Evolutionary conservation across 441 rosid species (phyloP), one percentile per base, ranked within the genome.

Genomic region (Mallotus japonicus): DNA sequence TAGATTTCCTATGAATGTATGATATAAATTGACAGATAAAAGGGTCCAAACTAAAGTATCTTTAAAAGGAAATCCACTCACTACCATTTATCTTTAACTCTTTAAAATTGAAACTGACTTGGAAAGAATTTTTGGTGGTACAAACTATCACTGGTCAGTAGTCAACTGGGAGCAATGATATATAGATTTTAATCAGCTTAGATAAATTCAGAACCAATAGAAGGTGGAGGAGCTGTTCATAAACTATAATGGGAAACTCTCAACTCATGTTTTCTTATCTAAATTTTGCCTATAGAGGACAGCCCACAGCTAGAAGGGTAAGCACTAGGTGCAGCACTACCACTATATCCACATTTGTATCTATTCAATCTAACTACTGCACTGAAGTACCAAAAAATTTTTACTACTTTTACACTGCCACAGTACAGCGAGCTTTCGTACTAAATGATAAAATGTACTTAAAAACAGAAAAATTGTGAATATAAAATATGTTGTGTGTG

Each of bases 171-270:
- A n/a, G 44, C 19, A 54, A 65, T 19, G 71, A 67, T 13, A 65
- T 16, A 77, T 16, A 64, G 60, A 17, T n/a, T 59, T n/a, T 16
- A 19, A 44, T 57, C 46, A 70, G 63, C 28, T 44, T 47, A 11
- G 53, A 64, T n/a, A 58, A 11, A 66, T 32, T 46, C 69, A 81
- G 37, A 44, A 61, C 14, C 3, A 37, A 46, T 22, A 22, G 37
- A 19, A 16, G 70, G 72, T 49, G 58, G 62, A 62, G 62, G 66
- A 75, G 67, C 59, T 72, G 61, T 50, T 57, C 53, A 73, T 70
- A 69, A 49, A 40, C 80, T 22, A 55, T 4, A 57, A 65, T 32
- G 11, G 69, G 82, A 72, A 83, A 68, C 50, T 62, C 67, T 62
- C 53, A 47, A 69, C 11, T 69, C 64, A 70, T 12, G 16, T 42